Conservation (phyloP, 2,329 filamentous ascomycete genomes). For the Rutstroemia sp. region DNA sequence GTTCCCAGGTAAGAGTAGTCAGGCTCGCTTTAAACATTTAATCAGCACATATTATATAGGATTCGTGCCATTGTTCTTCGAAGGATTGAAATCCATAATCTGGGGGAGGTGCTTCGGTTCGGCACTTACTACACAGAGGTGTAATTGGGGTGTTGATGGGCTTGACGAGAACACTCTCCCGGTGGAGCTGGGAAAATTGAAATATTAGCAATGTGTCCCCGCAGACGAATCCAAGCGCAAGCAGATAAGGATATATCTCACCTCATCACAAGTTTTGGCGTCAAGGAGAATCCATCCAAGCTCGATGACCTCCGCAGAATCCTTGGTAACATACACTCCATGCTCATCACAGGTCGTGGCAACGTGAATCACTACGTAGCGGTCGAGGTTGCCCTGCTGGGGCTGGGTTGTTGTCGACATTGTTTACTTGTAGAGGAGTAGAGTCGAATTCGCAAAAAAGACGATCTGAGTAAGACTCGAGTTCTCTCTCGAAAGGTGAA, state of each 20-base stretch:
- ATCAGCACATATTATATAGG: slow-evolving; percentile 15
- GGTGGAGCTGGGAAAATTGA: slow-evolving; percentile 60
- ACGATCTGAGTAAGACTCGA: background rate
- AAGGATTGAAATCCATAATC: slow-evolving; percentile 3
- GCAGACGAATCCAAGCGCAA: slow-evolving; percentile 1
- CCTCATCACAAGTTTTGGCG: slow-evolving; percentile 86
- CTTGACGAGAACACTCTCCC: slow-evolving; percentile 94
- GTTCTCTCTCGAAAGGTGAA: slow-evolving; percentile 32
- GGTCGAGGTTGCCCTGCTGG: slow-evolving; percentile 71
- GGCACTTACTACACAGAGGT: slow-evolving; percentile 88
- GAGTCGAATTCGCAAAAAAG: slow-evolving; percentile 31
- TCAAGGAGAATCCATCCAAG: slow-evolving; percentile 96
- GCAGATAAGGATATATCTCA: slow-evolving; percentile 37
- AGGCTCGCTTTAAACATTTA: slow-evolving; percentile 63
- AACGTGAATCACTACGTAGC: slow-evolving; percentile 97
- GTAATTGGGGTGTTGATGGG: slow-evolving; percentile 98
- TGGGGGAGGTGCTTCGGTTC: background rate
- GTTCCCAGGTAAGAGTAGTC: slow-evolving; percentile 97
- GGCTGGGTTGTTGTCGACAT: slow-evolving; percentile 42
- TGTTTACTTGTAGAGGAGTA: slow-evolving; percentile 71
- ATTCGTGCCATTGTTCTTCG: background rate
- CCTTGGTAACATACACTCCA: slow-evolving; percentile 98
- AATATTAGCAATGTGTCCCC: slow-evolving; percentile 17
- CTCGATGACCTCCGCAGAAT: slow-evolving; percentile 98
- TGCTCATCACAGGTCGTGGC: slow-evolving; percentile 99